Evolutionary conservation across 1,139 yeast species (phyloP), one percentile per base, ranked within the genome.

Genomic region (Saccharomyces uvarum): DNA sequence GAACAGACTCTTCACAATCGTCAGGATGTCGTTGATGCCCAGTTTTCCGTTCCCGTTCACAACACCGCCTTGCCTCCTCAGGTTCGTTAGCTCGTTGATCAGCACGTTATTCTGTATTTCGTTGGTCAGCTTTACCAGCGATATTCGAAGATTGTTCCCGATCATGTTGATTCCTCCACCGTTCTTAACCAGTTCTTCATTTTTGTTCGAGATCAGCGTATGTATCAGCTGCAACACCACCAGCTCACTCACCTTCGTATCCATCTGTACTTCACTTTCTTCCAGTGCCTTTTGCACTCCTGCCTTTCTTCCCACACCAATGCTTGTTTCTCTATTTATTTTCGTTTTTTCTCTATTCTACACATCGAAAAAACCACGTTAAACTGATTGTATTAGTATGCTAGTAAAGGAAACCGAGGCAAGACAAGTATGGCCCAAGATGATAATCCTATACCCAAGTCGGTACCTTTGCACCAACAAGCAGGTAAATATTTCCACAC

Each of bases 81-180:
- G 55, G 53, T 60, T 52, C 31, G 60, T 57, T 51, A 66, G 55
- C 49, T 59, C 60, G 42, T 60, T 61, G 16, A 66, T 57, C 33
- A 66, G 54, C 8, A 63, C 53, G 55, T 65, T 67, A 53, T 65
- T 65, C 49, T 67, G 69, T 32, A 66, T 61, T 51, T 66, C 71
- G 51, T 67, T 65, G n/a, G 69, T 66, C 32, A 67, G 53, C 50
- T 67, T 62, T 7, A 67, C 69, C 52, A 67, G 53, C 11, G 70
- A 67, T 13, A 67, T 62, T 38, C 65, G 62, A 44, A 60, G 61
- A 51, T 58, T 63, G 32, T 61, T 61, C 16, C 60, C 62, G 50
- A 60, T 62, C 7, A 56, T 50, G n/a, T 49, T 44, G 16, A 24
- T 28, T 42, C 47, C 48, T 53, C 14, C 38, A 41, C 27, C 31